Conservation (phyloP, 495 filamentous ascomycete genomes). For the Aspergillus cristatus region DNA sequence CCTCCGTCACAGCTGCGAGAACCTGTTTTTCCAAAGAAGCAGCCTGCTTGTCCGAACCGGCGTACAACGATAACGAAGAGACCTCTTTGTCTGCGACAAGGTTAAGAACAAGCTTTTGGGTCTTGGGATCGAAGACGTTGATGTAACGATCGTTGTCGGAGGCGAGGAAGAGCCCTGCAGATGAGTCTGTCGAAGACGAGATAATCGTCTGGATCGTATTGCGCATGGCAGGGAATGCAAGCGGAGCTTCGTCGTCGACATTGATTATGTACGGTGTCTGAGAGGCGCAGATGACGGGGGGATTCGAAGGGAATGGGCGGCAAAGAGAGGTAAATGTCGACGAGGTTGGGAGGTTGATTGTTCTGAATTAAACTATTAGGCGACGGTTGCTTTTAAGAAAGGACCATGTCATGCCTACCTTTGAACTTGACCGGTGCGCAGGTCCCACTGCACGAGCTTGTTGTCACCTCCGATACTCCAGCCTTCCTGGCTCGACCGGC, state of each 20-base stretch:
- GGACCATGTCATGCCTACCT: constrained; percentile 25
- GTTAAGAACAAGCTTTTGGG: constrained; percentile 37
- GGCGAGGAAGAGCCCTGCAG: constrained; percentile 29
- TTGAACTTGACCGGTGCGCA: constrained; percentile 35
- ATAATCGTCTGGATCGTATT: constrained; percentile 44
- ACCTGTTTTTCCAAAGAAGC: constrained; percentile 28
- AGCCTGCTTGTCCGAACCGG: constrained; percentile 3
- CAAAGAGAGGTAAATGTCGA: constrained; percentile 33
- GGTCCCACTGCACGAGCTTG: constrained; percentile 53
- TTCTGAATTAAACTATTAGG: constrained; percentile 21
- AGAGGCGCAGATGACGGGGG: constrained; percentile 46
- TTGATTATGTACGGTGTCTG: constrained; percentile 45
- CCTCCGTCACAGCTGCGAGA: constrained; percentile 42
- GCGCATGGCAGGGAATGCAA: constrained; percentile 44
- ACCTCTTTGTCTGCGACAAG: constrained; percentile 47
- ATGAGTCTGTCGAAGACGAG: constrained; percentile 27
- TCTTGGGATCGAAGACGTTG: constrained; percentile 41
- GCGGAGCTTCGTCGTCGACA: constrained; percentile 28
- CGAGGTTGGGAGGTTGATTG: constrained; percentile 36
- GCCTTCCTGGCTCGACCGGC: constrained; percentile 30
- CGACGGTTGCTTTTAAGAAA: neutral
- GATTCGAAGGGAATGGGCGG: constrained; percentile 32
- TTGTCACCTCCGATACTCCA: constrained; percentile 55
- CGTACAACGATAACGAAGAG: too few species aligned
- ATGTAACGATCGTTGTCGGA: constrained; percentile 49